Evolutionary conservation across 352 stramenopile genomes (phyloP), one percentile per base, ranked within the genome.

Genomic region (Thalassiosira livingstoniorum): DNA sequence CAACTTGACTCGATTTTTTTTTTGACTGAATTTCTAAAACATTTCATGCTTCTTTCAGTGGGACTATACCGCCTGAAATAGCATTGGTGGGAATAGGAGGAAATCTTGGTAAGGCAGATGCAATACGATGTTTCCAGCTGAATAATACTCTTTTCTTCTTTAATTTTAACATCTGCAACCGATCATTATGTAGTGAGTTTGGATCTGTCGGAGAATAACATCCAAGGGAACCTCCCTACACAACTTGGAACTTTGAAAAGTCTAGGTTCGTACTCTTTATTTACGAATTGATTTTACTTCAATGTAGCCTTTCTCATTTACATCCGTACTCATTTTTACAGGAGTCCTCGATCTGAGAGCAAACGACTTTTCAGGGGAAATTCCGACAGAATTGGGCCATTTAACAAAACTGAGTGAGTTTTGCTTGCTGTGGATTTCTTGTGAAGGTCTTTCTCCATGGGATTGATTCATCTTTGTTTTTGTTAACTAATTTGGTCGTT

Each of bases 21-120:
- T 58, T 58, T 58, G 47, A 11, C 47, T 7, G 27, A 11, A 58
- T 18, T 51, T 51, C 42, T 10, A 51, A 18, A 51, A 18, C 42
- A 51, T 58, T 58, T 23, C 21, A 25, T 27, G 47, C 11, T 58
- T 29, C 4, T 29, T 29, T 5, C 47, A 58, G 61, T 61, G 80
- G 80, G 18, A 87, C 80, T 1, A 62, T 87, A 72, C 80, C 80
- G 25, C 60, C 42, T 51, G 80, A 80, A 55, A 77, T 87, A 62
- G 73, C 67, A 29, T 54, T 87, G 55, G 80, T 39, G n/a, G 80
- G 74, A 58, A 39, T 84, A 32, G 80, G 80, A 27, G 70, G 55
- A 25, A 66, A 78, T 55, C 32, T 87, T 42, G 23, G 29, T 58
- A 23, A 58, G 47, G n/a, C n/a, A n/a, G n/a, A n/a, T n/a, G n/a